Percentiles rank a stretch among this genome's conserved stretches.
phyloP scores from a whole-genome alignment of 352 stramenopile species.

The Globisporangium nunn region DNA sequence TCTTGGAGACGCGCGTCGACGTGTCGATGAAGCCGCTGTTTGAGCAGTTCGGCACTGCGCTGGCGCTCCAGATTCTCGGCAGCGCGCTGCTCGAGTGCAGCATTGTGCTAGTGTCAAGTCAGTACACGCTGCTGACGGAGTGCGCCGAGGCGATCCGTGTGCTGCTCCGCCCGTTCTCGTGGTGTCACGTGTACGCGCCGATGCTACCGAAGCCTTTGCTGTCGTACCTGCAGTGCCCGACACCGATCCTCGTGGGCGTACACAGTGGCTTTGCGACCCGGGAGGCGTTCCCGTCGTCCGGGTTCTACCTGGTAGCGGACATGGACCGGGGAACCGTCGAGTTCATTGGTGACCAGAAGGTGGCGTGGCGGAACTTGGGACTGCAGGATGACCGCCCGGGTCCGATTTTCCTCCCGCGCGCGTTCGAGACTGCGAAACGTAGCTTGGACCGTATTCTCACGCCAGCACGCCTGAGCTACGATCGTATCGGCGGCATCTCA shows the following conservation, averaged over 20 bases:
- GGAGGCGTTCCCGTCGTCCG: constrained; percentile 48
- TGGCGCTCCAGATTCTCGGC: constrained; percentile 68
- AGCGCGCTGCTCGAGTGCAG: constrained; percentile 85
- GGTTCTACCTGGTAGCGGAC: constrained; percentile 71
- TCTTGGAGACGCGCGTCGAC: constrained; percentile 48
- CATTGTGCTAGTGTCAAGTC: constrained; percentile 76
- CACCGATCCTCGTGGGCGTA: constrained; percentile 82
- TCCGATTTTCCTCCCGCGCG: constrained; percentile 43
- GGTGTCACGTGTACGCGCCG: constrained; percentile 87
- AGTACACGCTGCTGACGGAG: constrained; percentile 77
- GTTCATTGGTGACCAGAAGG: constrained; percentile 48
- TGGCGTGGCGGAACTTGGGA: constrained; percentile 54
- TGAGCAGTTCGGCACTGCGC: constrained; percentile 54
- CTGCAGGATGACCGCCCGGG: constrained; percentile 30
- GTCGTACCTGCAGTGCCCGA: constrained; percentile 87
- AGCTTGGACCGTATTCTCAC: constrained; percentile 48
- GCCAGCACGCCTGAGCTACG: constrained; percentile 26
- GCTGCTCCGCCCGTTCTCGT: constrained; percentile 82
- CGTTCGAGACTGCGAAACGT: constrained; percentile 46
- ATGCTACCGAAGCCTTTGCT: constrained; percentile 79
- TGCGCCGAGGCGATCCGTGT: constrained; percentile 81
- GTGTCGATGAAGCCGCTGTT: constrained; percentile 65
- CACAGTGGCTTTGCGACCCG: constrained; percentile 63
- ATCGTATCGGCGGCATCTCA: constrained; percentile 27
- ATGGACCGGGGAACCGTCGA: constrained; percentile 65